phyloP scores from a whole-genome alignment of 2,329 filamentous ascomycete species.

The Bimuria novae-zelandiae region DNA sequence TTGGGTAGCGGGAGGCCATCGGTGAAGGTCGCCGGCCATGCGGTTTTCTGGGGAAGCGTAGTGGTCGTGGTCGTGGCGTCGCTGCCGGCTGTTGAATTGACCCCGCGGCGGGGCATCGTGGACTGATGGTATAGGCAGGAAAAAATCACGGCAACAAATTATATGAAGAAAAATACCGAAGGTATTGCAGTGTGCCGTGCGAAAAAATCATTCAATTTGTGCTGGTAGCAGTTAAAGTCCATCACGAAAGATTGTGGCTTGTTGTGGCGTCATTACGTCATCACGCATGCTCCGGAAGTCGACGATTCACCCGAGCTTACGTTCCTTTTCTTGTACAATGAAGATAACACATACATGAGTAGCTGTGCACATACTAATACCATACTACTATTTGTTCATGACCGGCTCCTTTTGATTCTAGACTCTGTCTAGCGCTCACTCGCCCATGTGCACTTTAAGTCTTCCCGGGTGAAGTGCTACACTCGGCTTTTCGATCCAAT shows the following conservation, averaged over 20 bases:
- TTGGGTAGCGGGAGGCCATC: slow-evolving; percentile 75
- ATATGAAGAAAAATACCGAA: background rate
- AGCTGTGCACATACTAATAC: too few relatives aligned
- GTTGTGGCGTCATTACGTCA: background rate
- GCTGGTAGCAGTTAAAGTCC: background rate
- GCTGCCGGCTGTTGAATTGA: slow-evolving; percentile 17
- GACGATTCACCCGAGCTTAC: too few relatives aligned
- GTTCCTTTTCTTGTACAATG: too few relatives aligned
- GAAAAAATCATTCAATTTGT: background rate
- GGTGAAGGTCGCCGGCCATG: slow-evolving; percentile 61
- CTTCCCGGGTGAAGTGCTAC: too few relatives aligned
- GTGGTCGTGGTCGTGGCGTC: slow-evolving; percentile 39
- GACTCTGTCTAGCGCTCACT: too few relatives aligned
- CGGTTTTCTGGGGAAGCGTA: slow-evolving; percentile 41
- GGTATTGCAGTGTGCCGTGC: background rate
- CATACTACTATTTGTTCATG: too few relatives aligned
- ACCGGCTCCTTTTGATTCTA: too few relatives aligned
- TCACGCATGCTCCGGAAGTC: background rate
- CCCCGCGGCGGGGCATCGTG: slow-evolving; percentile 38
- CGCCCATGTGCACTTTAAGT: too few relatives aligned
- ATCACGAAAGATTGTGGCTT: background rate
- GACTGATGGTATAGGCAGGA: background rate
- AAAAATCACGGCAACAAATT: background rate
- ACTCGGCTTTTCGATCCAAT: too few relatives aligned
- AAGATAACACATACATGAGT: too few relatives aligned